Conservation (phyloP, 768 basidiomycete genomes). For the Psilocybe tampanensis region DNA sequence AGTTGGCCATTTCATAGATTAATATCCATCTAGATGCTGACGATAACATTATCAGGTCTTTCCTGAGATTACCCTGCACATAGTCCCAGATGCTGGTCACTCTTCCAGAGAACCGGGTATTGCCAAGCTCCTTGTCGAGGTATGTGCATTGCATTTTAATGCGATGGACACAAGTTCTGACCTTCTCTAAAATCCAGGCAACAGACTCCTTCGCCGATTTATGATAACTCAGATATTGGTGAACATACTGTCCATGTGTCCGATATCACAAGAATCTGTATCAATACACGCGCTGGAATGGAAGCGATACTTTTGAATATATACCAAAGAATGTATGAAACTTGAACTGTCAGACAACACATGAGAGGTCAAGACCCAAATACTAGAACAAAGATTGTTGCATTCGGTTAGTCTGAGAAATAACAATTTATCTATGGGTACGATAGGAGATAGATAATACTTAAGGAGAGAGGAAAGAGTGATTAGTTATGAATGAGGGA, state of each 20-base stretch:
- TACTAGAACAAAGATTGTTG: too few species aligned
- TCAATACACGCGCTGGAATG: too few species aligned
- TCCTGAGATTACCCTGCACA: slow-evolving; percentile 39
- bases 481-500: background rate
- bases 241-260: too few species aligned
- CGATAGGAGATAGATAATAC: background rate
- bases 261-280: too few species aligned
- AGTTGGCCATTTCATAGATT: background rate
- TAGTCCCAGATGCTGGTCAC: slow-evolving; percentile 89
- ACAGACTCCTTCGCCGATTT: slow-evolving; percentile 22
- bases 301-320: background rate
- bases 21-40: too few species aligned
- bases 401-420: background rate
- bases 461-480: background rate
- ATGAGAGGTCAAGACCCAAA: too few species aligned
- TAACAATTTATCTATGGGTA: slow-evolving; percentile 2
- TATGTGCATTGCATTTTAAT: slow-evolving; percentile 19
- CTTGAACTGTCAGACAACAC: too few species aligned
- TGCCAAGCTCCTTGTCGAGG: slow-evolving; percentile 71
- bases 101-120: slow-evolving; percentile 77
- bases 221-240: too few species aligned
- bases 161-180: background rate
- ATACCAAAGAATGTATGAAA: background rate
- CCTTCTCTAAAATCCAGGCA: slow-evolving; percentile 1
- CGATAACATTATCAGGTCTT: slow-evolving; percentile 3